A percentile compares a stretch with the other conserved stretches of the same genome.
phyloP scores from a whole-genome alignment of 1,284 basidiomycete genomes.

The Termitomyces sp. region DNA sequence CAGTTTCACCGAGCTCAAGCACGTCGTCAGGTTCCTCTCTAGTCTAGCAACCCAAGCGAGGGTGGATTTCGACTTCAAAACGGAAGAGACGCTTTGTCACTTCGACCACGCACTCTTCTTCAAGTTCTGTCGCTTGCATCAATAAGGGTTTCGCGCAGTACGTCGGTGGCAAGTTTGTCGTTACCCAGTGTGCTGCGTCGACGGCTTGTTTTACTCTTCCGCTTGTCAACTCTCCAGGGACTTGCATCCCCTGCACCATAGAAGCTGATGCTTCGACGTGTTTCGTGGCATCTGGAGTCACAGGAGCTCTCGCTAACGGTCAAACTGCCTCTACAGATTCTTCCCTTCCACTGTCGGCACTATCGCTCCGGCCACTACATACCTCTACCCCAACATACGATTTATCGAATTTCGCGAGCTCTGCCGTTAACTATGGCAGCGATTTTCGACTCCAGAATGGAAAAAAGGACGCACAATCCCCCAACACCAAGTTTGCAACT shows the following conservation, averaged over 20 bases:
- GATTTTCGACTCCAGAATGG: slow-evolving; percentile 41
- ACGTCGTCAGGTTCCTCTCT: slow-evolving; percentile 3
- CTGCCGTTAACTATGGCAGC: slow-evolving; percentile 16
- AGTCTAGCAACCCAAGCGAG: slow-evolving; percentile 1
- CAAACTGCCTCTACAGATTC: slow-evolving; percentile 3
- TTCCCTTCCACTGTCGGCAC: slow-evolving; percentile 7
- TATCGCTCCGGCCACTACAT: slow-evolving; percentile 21
- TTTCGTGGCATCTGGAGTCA: slow-evolving; percentile 32
- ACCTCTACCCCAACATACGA: slow-evolving; percentile 5
- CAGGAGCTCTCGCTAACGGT: slow-evolving; percentile 24
- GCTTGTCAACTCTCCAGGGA: slow-evolving; percentile 43
- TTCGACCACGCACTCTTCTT: slow-evolving; percentile 32
- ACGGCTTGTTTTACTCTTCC: slow-evolving; percentile 42
- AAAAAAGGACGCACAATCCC: slow-evolving; percentile 42
- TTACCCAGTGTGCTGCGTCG: slow-evolving; percentile 29
- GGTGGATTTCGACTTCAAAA: slow-evolving; percentile 33
- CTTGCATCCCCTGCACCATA: slow-evolving; percentile 36
- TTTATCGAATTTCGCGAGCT: slow-evolving; percentile 16
- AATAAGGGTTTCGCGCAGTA: slow-evolving; percentile 36
- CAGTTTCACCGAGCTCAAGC: slow-evolving; percentile 1
- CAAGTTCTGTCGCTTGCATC: slow-evolving; percentile 35
- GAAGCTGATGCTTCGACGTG: slow-evolving; percentile 31
- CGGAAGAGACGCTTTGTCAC: slow-evolving; percentile 35
- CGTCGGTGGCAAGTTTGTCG: slow-evolving; percentile 32
- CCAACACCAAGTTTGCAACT: slow-evolving; percentile 45